phyloP scores from a whole-genome alignment of 2,329 filamentous ascomycete species.

The Ambrosiella cleistominuta region DNA sequence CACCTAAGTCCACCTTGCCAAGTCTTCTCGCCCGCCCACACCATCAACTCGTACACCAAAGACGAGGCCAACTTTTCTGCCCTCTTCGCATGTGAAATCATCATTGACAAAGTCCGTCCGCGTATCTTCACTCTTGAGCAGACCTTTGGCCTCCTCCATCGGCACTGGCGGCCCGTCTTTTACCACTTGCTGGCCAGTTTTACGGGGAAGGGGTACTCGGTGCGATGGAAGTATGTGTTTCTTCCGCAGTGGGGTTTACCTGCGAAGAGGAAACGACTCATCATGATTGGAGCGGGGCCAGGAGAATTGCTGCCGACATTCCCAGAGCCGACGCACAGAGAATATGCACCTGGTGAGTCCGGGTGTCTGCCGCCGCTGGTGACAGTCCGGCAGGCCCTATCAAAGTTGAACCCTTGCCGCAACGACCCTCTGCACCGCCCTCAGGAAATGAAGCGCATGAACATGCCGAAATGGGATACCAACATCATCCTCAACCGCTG shows the following conservation, averaged over 20 bases:
- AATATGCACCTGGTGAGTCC: constrained; percentile 16
- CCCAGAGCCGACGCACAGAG: constrained; percentile 41
- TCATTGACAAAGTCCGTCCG: constrained; percentile 43
- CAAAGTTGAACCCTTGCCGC: constrained; percentile 17
- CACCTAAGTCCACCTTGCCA: constrained; percentile 69
- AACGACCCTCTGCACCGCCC: constrained; percentile 26
- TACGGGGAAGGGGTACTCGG: constrained; percentile 46
- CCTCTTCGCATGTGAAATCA: constrained; percentile 32
- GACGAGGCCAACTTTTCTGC: constrained; percentile 54
- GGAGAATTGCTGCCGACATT: constrained; percentile 54
- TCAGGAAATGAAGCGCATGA: constrained; percentile 16
- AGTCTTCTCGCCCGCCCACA: constrained; percentile 56
- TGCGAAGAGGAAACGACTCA: constrained; percentile 31
- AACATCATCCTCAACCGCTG: constrained; percentile 33
- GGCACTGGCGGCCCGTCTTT: constrained; percentile 38
- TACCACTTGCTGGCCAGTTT: constrained; percentile 44
- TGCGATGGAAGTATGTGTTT: constrained; percentile 47
- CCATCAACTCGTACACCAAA: constrained; percentile 40
- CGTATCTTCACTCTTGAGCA: constrained; percentile 64
- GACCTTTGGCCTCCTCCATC: constrained; percentile 47
- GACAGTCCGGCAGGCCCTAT: constrained; percentile 28
- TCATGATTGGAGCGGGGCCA: constrained; percentile 44
- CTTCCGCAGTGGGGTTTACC: constrained; percentile 34
- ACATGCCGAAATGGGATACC: constrained; percentile 26
- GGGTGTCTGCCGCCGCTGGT: constrained; percentile 23